Conservation (phyloP, 1,139 yeast genomes). For the Trichomonascaceae sp. region DNA sequence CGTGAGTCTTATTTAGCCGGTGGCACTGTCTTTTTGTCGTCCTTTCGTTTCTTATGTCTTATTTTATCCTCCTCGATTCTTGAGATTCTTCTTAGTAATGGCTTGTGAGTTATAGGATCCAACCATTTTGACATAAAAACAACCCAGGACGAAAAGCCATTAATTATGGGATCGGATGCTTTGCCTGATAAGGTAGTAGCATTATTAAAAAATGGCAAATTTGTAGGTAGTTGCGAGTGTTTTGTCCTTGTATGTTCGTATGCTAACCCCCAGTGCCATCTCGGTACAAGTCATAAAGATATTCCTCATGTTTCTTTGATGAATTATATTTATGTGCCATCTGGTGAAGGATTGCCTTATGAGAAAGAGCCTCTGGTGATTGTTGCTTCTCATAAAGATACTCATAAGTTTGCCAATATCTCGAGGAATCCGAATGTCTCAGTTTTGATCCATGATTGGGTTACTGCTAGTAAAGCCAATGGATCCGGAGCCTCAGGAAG, state of each 20-base stretch:
- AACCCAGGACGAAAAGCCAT: too few relatives aligned
- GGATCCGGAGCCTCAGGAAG: slow-evolving; percentile 27
- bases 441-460: slow-evolving; percentile 82
- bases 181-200: slow-evolving; percentile 8
- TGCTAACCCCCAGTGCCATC: slow-evolving; percentile 53
- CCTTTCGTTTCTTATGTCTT: too few relatives aligned
- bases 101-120: neutral
- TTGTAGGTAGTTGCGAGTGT: too few relatives aligned
- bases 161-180: neutral
- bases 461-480: slow-evolving; percentile 46
- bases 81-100: neutral
- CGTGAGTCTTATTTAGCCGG: neutral
- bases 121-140: neutral
- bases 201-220: slow-evolving; percentile 7
- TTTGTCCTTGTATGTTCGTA: too few relatives aligned
- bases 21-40: too few relatives aligned
- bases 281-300: slow-evolving; percentile 63
- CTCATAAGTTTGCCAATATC: slow-evolving; percentile 68
- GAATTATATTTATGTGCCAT: slow-evolving; percentile 67
- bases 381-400: slow-evolving; percentile 60
- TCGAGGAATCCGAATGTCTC: slow-evolving; percentile 67
- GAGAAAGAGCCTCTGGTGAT: slow-evolving; percentile 48
- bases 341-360: slow-evolving; percentile 31
- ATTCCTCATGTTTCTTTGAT: slow-evolving; percentile 83
- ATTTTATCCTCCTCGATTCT: too few relatives aligned